Evolutionary conservation across 2,329 filamentous ascomycete species (phyloP).

Genomic region (Raffaelea ambrosiae): DNA sequence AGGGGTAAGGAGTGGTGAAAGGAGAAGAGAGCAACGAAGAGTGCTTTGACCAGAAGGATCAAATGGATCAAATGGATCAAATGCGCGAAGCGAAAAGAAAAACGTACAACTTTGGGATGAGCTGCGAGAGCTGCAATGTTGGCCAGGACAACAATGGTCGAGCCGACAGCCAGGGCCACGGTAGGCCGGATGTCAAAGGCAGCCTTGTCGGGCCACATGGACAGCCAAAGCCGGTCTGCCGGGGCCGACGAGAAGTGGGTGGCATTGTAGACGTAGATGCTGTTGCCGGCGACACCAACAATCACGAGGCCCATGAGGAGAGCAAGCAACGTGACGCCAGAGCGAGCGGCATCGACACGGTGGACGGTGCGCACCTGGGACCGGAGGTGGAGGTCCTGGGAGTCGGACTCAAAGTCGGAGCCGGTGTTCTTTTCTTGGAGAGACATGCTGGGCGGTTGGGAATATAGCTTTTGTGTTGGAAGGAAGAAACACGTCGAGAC

Average conservation of each 20-base stretch:
- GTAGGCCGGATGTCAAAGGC: slow-evolving; percentile 49
- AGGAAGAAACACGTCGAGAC: no score
- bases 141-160: slow-evolving; percentile 38
- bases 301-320: slow-evolving; percentile 43
- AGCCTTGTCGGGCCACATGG: slow-evolving; percentile 44
- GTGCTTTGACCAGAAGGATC: background rate
- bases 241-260: slow-evolving; percentile 41
- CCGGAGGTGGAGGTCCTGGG: slow-evolving; percentile 27
- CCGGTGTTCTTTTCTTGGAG: slow-evolving; percentile 14
- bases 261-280: slow-evolving; percentile 44
- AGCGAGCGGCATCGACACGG: slow-evolving; percentile 33
- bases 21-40: background rate
- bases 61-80: background rate
- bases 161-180: slow-evolving; percentile 43
- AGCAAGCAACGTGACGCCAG: slow-evolving; percentile 40
- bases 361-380: slow-evolving; percentile 29
- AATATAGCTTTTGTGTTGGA: no score
- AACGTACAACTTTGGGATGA: slow-evolving; percentile 41
- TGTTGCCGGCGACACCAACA: slow-evolving; percentile 45
- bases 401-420: slow-evolving; percentile 42
- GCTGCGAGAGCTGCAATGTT: slow-evolving; percentile 40
- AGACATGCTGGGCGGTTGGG: slow-evolving; percentile 5
- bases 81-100: background rate
- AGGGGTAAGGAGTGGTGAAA: background rate
- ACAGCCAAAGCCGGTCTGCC: slow-evolving; percentile 21